A percentile compares a stretch with the other conserved stretches of the same genome.
Evolutionary conservation across 169 alveolate genomes (phyloP).

Genomic region (Plasmodium vivax): DNA sequence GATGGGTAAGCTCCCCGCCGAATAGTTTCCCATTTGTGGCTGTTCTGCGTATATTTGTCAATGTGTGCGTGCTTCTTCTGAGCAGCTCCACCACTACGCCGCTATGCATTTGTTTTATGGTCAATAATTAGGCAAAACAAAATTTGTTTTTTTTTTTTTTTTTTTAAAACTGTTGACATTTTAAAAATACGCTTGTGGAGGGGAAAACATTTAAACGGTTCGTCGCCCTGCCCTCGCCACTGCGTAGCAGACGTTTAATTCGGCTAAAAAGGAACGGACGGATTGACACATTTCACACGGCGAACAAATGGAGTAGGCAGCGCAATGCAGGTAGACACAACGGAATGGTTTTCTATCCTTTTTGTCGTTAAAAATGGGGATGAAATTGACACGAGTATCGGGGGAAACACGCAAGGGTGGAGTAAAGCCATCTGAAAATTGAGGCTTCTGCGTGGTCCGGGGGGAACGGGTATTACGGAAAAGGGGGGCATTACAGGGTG

Average conservation of each 20-base stretch:
- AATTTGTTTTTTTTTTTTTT: too few relatives aligned
- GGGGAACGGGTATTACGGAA: background rate
- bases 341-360: background rate
- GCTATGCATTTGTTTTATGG: background rate
- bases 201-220: background rate
- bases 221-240: background rate
- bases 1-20: background rate
- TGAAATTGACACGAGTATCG: background rate
- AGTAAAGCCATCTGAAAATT: background rate
- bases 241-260: background rate
- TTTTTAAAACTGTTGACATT: background rate
- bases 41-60: background rate
- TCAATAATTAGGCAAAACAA: background rate
- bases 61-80: background rate
- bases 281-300: background rate
- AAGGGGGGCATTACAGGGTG: background rate
- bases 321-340: background rate
- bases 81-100: background rate
- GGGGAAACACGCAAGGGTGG: background rate
- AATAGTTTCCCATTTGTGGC: background rate
- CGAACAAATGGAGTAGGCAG: background rate
- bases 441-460: background rate
- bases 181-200: background rate
- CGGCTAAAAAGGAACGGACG: background rate
- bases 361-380: conserved; percentile 10